A percentile compares a stretch with the other conserved stretches of the same genome.
These are phyloP conservation scores for Olyra latifolia DNA, from an alignment of 176 grass and related monocot species.

Conservation along the genomic window DNA sequence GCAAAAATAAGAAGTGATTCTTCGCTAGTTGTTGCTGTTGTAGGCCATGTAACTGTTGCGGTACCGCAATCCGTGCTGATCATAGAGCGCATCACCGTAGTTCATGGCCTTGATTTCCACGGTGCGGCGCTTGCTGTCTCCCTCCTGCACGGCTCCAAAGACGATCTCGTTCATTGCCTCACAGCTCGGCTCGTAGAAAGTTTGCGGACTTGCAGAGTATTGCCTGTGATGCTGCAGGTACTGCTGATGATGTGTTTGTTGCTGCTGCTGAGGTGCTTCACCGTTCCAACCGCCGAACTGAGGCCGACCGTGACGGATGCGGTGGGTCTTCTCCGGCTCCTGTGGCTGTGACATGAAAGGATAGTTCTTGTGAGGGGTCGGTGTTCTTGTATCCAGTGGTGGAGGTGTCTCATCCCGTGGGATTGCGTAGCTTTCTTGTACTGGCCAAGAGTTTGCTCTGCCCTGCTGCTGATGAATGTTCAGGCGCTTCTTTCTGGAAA, in stretches of 20 bases:
- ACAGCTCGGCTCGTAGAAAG: constrained; percentile 73
- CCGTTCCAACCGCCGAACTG: constrained; percentile 49
- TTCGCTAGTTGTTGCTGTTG: constrained; percentile 24
- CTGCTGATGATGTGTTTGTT: constrained; percentile 65
- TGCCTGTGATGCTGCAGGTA: constrained; percentile 72
- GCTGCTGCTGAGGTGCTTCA: constrained; percentile 40
- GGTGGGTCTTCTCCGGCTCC: constrained; percentile 79
- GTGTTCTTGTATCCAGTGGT: constrained; percentile 47
- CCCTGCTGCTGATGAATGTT: constrained; percentile 42
- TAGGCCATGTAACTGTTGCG: constrained; percentile 56
- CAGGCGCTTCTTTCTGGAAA: constrained; percentile 57
- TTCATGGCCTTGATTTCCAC: constrained; percentile 63
- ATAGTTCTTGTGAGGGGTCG: constrained; percentile 69
- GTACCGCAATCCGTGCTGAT: constrained; percentile 56
- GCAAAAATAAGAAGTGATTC: background rate
- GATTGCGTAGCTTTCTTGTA: constrained; percentile 69
- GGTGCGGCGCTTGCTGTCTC: constrained; percentile 34
- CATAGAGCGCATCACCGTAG: constrained; percentile 51
- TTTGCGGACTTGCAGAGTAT: constrained; percentile 68
- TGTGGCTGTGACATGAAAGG: constrained; percentile 82
- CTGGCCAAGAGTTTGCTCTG: constrained; percentile 39
- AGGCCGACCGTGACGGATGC: constrained; percentile 56
- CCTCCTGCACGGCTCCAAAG: constrained; percentile 88
- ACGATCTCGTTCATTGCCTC: constrained; percentile 75
- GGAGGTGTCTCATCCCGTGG: constrained; percentile 61